Evolutionary conservation across 2,329 filamentous ascomycete genomes (phyloP).

Genomic region (Diaporthe nobilis): DNA sequence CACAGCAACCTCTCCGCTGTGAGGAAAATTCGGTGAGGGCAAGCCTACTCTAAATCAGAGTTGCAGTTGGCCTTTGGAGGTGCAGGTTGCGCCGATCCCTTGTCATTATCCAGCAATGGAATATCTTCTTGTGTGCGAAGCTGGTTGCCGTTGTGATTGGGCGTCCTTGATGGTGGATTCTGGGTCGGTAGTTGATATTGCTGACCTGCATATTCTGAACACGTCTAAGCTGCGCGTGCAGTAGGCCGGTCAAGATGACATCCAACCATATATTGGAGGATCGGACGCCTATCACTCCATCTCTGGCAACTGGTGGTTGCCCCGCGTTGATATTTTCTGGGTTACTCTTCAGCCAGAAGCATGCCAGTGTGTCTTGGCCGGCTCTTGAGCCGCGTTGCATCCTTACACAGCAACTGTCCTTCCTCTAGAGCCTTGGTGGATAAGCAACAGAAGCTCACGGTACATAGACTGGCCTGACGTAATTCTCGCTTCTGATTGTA

Average conservation of each 20-base stretch:
- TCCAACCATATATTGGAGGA: neutral
- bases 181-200: neutral
- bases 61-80: neutral
- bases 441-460: neutral
- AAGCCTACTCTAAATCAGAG: neutral
- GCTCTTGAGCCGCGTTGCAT: neutral
- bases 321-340: neutral
- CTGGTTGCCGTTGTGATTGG: neutral
- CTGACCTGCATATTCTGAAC: slow-evolving; percentile 3
- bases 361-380: neutral
- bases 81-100: neutral
- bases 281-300: neutral
- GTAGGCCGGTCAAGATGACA: neutral
- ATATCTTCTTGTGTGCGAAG: neutral
- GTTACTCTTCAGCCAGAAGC: neutral
- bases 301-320: neutral
- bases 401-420: no score
- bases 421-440: neutral
- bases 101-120: neutral
- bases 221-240: neutral
- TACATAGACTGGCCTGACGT: neutral
- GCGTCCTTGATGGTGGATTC: neutral
- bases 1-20: neutral
- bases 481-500: neutral
- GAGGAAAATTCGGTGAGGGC: neutral